A percentile compares a stretch with the other conserved stretches of the same genome.
These are phyloP conservation scores for Boletus huronensis DNA, from an alignment of 768 basidiomycete genomes.

Conservation along the genomic window DNA sequence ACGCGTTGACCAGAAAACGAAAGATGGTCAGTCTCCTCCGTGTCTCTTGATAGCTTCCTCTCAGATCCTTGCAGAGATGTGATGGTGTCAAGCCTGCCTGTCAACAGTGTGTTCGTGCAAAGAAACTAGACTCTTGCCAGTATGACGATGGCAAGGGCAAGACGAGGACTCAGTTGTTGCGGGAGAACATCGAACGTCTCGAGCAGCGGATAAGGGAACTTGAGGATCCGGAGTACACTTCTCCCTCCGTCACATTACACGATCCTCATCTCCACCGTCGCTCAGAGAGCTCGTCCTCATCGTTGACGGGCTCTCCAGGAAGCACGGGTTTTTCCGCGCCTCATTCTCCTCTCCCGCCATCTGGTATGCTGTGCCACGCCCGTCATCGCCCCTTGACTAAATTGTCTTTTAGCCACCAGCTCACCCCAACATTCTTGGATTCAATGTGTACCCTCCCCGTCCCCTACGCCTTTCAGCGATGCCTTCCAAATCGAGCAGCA, in stretches of 20 bases:
- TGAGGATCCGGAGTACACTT: slow-evolving; percentile 69
- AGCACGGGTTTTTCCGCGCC: slow-evolving; percentile 51
- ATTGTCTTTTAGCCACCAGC: slow-evolving; percentile 35
- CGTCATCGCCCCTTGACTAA: slow-evolving; percentile 1
- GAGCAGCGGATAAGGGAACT: slow-evolving; percentile 71
- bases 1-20: slow-evolving; percentile 47
- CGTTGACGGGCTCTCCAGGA: slow-evolving; percentile 47
- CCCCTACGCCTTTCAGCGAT: slow-evolving; percentile 53
- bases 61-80: slow-evolving; percentile 52
- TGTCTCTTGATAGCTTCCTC: slow-evolving; percentile 1
- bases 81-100: slow-evolving; percentile 76
- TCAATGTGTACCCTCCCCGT: slow-evolving; percentile 46
- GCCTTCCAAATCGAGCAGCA: slow-evolving; percentile 44
- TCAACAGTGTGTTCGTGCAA: slow-evolving; percentile 73
- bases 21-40: slow-evolving; percentile 51
- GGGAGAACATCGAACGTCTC: slow-evolving; percentile 71
- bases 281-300: slow-evolving; percentile 51
- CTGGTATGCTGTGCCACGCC: slow-evolving; percentile 36
- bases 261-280: slow-evolving; percentile 53
- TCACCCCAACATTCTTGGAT: slow-evolving; percentile 55
- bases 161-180: slow-evolving; percentile 73
- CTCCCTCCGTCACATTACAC: slow-evolving; percentile 65
- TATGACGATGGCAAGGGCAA: slow-evolving; percentile 86
- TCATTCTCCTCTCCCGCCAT: slow-evolving; percentile 56
- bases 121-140: slow-evolving; percentile 71